Evolutionary conservation across 2,329 filamentous ascomycete genomes (phyloP), one percentile per base, ranked within the genome.

Genomic region (Penicillium fuscoglaucum): DNA sequence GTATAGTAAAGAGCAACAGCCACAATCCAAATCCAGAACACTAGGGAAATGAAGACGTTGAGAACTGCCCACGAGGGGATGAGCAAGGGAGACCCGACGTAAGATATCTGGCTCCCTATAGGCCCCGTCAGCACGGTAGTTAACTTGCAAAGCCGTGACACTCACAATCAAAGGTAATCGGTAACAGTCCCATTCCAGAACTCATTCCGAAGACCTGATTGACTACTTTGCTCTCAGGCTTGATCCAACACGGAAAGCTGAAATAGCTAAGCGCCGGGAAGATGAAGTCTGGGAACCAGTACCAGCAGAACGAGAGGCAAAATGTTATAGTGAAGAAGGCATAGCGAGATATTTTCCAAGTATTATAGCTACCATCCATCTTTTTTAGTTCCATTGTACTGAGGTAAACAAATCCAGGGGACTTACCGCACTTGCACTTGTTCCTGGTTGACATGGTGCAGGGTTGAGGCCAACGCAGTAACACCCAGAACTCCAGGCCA

Each of bases 41-140:
- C 78, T 12, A 13, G 88, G 81, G n/a, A 86, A 85, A 44, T 87
- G 82, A 87, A 75, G 0, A 86, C 88, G 69, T 90, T 90, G 55
- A 85, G 83, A 60, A 90, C 88, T 6, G 87, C 87, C 71, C 87
- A 84, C 80, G 86, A 88, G 9, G 87, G 87, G 8, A 86, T 84
- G 35, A 89, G 84, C 21, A 90, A 74, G 17, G 87, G 87, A 15
- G 66, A 69, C 1, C 63, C 63, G 6, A 68, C 61, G 19, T 69
- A 70, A 1, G 67, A 66, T 6, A 70, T 58, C 31, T 70, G 68
- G 24, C 66, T 69, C 68, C 67, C 67, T 70, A 19, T 9, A 8
- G 6, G 0, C 3, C 8, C 52, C 5, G 48, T 60, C 17, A 60
- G 54, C 39, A 21, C 6, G 9, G 19, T 19, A 10, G 2, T 41